Conservation (phyloP, 257 asterid genomes). For the Ophiorrhiza pumila region DNA sequence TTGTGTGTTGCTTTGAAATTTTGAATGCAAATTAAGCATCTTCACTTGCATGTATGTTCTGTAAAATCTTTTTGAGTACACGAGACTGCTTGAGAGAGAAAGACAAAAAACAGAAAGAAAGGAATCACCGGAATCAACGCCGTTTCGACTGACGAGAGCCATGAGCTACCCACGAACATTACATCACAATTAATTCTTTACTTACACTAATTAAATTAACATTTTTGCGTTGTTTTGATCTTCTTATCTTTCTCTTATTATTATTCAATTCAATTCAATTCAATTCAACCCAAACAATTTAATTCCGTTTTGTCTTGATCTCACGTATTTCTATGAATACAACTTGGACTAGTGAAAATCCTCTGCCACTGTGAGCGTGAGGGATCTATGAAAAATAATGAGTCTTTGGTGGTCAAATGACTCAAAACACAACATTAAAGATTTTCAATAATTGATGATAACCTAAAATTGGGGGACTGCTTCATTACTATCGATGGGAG, state of each 20-base stretch:
- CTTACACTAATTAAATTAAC: background rate
- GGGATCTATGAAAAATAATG: background rate
- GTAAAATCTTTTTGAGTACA: slow-evolving; percentile 21
- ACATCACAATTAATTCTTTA: slow-evolving; percentile 17
- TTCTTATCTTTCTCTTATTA: background rate
- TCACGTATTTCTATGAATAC: background rate
- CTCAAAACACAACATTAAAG: background rate
- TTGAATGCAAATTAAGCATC: slow-evolving; percentile 8
- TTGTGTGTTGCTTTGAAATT: slow-evolving; percentile 38
- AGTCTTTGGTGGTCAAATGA: slow-evolving; percentile 11
- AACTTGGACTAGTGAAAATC: background rate
- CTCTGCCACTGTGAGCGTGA: background rate
- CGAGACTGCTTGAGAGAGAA: slow-evolving; percentile 46
- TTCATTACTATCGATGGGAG: slow-evolving; percentile 2
- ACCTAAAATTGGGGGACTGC: background rate
- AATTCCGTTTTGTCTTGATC: slow-evolving; percentile 6
- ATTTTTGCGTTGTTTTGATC: background rate
- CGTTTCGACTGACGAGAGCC: slow-evolving; percentile 66
- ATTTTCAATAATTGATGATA: slow-evolving; percentile 10
- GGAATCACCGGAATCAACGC: slow-evolving; percentile 74
- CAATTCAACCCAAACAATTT: too few relatives aligned
- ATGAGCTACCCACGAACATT: slow-evolving; percentile 35
- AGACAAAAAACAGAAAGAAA: slow-evolving; percentile 32
- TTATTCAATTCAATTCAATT: too few relatives aligned
- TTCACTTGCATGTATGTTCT: background rate